These are phyloP conservation scores for Zymoseptoria brevis DNA, from an alignment of 2,329 filamentous ascomycete species.

Conservation along the genomic window DNA sequence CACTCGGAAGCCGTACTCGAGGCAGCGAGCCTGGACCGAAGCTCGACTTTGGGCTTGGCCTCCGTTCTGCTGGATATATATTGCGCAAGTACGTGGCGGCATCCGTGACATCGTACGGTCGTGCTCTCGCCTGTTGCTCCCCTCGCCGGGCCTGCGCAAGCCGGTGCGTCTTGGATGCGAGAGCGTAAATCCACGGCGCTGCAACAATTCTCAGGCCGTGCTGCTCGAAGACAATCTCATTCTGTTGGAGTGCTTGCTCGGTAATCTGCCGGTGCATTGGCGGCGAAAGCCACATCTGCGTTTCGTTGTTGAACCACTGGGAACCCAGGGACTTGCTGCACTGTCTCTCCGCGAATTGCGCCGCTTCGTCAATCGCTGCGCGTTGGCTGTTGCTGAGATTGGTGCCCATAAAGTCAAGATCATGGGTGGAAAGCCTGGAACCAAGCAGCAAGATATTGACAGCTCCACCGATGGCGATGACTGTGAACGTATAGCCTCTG, in stretches of 20 bases:
- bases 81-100: neutral
- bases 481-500: neutral
- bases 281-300: neutral
- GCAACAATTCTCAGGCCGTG: slow-evolving; percentile 3
- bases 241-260: slow-evolving; percentile 2
- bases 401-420: slow-evolving; percentile 3
- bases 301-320: slow-evolving; percentile 6
- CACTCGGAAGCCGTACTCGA: neutral
- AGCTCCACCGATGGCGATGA: slow-evolving; percentile 3
- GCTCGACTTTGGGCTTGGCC: neutral
- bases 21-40: neutral
- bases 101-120: neutral
- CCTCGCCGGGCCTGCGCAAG: neutral
- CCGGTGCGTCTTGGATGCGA: slow-evolving; percentile 1
- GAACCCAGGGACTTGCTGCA: slow-evolving; percentile 1
- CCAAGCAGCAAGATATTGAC: slow-evolving; percentile 2
- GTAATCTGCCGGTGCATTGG: slow-evolving; percentile 1
- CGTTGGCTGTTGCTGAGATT: slow-evolving; percentile 1
- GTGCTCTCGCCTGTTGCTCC: neutral
- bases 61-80: neutral
- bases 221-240: slow-evolving; percentile 1
- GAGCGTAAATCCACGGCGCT: slow-evolving; percentile 4
- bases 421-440: neutral
- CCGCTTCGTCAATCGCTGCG: neutral
- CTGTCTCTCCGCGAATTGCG: neutral